Base-by-base conservation (phyloP, 257 asterid genomes). In the Eucommia ulmoides region DNA sequence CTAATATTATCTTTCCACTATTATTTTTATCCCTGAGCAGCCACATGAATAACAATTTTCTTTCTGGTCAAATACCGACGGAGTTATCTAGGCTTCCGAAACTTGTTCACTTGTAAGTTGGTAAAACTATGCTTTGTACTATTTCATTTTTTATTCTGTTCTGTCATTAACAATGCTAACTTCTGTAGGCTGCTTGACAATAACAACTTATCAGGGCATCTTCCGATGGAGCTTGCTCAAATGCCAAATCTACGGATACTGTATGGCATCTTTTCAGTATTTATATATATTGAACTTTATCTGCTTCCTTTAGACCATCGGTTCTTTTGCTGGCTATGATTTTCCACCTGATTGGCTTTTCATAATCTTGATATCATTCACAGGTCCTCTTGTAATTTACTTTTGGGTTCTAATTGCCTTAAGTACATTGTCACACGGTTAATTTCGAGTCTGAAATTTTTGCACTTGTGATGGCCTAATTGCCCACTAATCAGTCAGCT, bases 151-250 rank as follows among this genome's bases (percentile, higher is more conserved):
- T n/a, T n/a, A n/a, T n/a, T n/a, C n/a, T n/a, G n/a, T n/a, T n/a
- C n/a, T n/a, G n/a, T n/a, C n/a, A n/a, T n/a, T n/a, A n/a, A n/a
- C n/a, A n/a, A n/a, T n/a, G 45, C 22, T 11, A 38, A 41, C 54
- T 22, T 56, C 48, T 79, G 60, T 93, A 91, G 99, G 78, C 78
- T 91, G 78, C 86, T 91, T 46, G 99, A 91, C 67, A 91, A 79
- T 77, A 91, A 91, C 71, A 79, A 91, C 74, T 70, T 91, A 75
- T 73, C 96, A 0, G 99, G 99, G 53, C 29, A 52, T 68, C 95
- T 91, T 70, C 99, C 96, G 21, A 78, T 85, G 0, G 91, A 78
- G 71, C 73, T 88, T 63, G 74, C 86, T 52, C 62, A 61, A 61
- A 62, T 65, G 65, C 95, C 93, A 26, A 70, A 29, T 7, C 62